A percentile compares a stretch with the other conserved stretches of the same genome.
These are phyloP conservation scores for Fusarium annulatum DNA, from an alignment of 2,329 filamentous ascomycete species.

Conservation along the genomic window DNA sequence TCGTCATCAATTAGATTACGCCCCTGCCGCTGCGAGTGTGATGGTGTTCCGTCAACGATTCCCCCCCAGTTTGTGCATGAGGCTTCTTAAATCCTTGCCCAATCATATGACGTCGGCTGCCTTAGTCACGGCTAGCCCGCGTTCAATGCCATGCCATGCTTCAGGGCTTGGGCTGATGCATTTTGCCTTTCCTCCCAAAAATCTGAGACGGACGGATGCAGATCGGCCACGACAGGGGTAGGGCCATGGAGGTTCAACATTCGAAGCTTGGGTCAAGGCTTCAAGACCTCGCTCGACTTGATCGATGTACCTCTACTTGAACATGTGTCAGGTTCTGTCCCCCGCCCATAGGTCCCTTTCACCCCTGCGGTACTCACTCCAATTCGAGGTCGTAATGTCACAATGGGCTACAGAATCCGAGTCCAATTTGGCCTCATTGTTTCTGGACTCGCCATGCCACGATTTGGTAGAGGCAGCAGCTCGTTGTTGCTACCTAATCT, in stretches of 20 bases:
- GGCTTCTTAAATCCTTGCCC: slow-evolving; percentile 33
- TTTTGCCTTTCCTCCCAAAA: slow-evolving; percentile 44
- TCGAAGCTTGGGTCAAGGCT: background rate
- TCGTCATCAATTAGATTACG: slow-evolving; percentile 25
- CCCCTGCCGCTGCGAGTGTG: slow-evolving; percentile 38
- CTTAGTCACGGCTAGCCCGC: slow-evolving; percentile 38
- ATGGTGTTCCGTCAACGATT: slow-evolving; percentile 43
- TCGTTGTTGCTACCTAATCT: background rate
- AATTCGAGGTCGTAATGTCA: slow-evolving; percentile 40
- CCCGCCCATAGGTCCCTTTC: slow-evolving; percentile 31
- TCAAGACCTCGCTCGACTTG: slow-evolving; percentile 23
- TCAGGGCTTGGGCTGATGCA: slow-evolving; percentile 44
- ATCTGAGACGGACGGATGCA: slow-evolving; percentile 54
- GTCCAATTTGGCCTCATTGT: slow-evolving; percentile 20
- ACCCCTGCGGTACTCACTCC: slow-evolving; percentile 36
- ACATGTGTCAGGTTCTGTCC: slow-evolving; percentile 46
- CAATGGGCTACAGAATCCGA: slow-evolving; percentile 29
- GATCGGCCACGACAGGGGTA: slow-evolving; percentile 49
- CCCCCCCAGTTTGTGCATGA: slow-evolving; percentile 44
- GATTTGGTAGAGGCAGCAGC: background rate
- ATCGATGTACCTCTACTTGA: slow-evolving; percentile 44
- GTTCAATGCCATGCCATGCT: slow-evolving; percentile 40
- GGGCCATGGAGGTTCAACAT: slow-evolving; percentile 12
- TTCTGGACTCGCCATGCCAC: background rate
- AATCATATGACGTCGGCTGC: slow-evolving; percentile 27